Evolutionary conservation across 2,329 filamentous ascomycete genomes (phyloP), one percentile per base, ranked within the genome.

Genomic region (Cladosporium sp.): DNA sequence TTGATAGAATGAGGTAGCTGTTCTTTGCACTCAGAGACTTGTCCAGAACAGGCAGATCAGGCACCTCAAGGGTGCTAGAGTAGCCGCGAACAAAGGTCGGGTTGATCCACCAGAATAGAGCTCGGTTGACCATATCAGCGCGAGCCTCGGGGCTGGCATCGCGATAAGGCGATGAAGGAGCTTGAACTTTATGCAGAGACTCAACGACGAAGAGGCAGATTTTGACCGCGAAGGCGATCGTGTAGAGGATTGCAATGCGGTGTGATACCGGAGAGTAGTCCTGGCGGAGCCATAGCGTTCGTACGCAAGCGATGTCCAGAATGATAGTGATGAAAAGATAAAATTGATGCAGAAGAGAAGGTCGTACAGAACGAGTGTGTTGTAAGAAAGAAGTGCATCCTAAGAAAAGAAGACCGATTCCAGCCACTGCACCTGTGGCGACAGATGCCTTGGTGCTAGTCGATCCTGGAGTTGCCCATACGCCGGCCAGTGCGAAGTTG

Each of bases 341-440:
- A 18, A 65, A 21, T 21, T 61, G 49, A 34, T 66, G 66, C 30
- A 67, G 26, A 7, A 51, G 21, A 34, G 66, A 66, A 48, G 66
- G 66, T 51, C 66, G 64, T 2, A 62, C 26, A 13, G 66, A 67
- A 26, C 59, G 64, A 13, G 49, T 39, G 53, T 67, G 66, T 30
- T 67, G 58, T 8, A 66, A 25, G 26, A 63, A 65, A 25, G 65
- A 67, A 30, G 63, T 30, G 74, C 69, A 2, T 79, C 76, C 69
- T 85, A 84, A 0, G 83, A 73, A 16, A 82, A 65, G 0, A 83
- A 71, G 0, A 84, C 71, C 28, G 6, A 82, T 65, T 3, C 79
- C 10, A 61, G 84, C 84, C 28, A 82, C 69, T 4, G 71, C 79
- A 10, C 83, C 69, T 1, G 77, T 73, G 0, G 79, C 74, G 0